phyloP scores from a whole-genome alignment of 106 monocot species.

The Dendrobium nobile region DNA sequence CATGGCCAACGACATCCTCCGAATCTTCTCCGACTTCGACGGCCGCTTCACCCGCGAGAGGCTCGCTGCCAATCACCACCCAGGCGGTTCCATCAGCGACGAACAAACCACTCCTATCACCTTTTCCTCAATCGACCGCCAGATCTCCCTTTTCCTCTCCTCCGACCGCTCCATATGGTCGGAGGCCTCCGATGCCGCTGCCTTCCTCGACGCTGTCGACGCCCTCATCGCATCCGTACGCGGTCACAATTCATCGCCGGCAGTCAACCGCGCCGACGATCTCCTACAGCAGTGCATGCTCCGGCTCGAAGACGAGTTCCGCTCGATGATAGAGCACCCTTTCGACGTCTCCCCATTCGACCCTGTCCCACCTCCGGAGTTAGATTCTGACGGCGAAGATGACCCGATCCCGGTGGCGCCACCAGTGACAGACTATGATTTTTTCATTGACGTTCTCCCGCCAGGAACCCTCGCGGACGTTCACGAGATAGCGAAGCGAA shows the following conservation, averaged over 20 bases:
- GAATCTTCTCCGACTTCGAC: conserved; percentile 84
- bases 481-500: conserved; percentile 42
- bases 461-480: conserved; percentile 48
- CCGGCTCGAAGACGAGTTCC: conserved; percentile 82
- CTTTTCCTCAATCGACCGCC: conserved; percentile 32
- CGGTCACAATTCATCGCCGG: conserved; percentile 17
- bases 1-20: conserved; percentile 84
- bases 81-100: conserved; percentile 9
- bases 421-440: conserved; percentile 48
- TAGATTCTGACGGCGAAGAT: conserved; percentile 25
- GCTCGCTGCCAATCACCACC: conserved; percentile 22
- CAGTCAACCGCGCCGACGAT: conserved; percentile 37
- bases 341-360: conserved; percentile 17
- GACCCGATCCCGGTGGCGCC: conserved; percentile 42
- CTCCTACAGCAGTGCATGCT: conserved; percentile 62
- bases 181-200: conserved; percentile 40
- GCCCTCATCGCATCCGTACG: conserved; percentile 33
- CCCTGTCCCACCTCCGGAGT: conserved; percentile 18
- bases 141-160: conserved; percentile 39
- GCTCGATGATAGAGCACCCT: conserved; percentile 41
- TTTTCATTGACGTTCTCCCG: conserved; percentile 63
- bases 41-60: conserved; percentile 75
- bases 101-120: background rate
- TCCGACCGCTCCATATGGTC: conserved; percentile 74
- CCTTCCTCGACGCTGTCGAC: conserved; percentile 73